Conservation (phyloP, 345 rosid species). For the Eucalyptus guilfoylei region DNA sequence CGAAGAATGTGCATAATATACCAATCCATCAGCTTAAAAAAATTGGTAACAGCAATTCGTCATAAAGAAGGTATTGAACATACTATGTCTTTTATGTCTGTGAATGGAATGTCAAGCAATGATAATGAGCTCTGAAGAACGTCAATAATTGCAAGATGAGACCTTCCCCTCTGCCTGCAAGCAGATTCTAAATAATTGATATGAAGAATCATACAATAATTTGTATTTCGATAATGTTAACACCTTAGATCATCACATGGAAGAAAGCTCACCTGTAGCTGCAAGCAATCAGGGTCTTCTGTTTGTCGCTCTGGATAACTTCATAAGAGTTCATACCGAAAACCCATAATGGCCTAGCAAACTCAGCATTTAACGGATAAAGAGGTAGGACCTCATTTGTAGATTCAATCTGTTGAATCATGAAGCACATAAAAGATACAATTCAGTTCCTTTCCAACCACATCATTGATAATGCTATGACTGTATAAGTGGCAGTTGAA, state of each 20-base stretch:
- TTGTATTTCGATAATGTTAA: neutral
- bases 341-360: conserved; percentile 77
- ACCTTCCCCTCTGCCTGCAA: conserved; percentile 86
- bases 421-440: neutral
- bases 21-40: neutral
- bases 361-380: conserved; percentile 68
- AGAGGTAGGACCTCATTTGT: conserved; percentile 43
- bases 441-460: neutral
- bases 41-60: neutral
- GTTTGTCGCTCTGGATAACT: conserved; percentile 38
- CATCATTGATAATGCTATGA: neutral
- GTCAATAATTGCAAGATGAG: conserved; percentile 72
- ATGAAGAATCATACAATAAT: neutral
- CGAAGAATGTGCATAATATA: neutral
- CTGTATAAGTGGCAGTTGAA: neutral
- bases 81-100: conserved; percentile 80
- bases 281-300: conserved; percentile 62
- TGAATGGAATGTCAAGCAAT: conserved; percentile 74
- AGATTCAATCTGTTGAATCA: conserved; percentile 50
- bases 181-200: neutral
- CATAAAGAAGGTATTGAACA: neutral
- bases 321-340: conserved; percentile 80
- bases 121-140: conserved; percentile 50
- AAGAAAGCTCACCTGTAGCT: conserved; percentile 50
- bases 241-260: neutral